Base-by-base conservation (phyloP, 305 asterid genomes). In the Coffea humblotiana region DNA sequence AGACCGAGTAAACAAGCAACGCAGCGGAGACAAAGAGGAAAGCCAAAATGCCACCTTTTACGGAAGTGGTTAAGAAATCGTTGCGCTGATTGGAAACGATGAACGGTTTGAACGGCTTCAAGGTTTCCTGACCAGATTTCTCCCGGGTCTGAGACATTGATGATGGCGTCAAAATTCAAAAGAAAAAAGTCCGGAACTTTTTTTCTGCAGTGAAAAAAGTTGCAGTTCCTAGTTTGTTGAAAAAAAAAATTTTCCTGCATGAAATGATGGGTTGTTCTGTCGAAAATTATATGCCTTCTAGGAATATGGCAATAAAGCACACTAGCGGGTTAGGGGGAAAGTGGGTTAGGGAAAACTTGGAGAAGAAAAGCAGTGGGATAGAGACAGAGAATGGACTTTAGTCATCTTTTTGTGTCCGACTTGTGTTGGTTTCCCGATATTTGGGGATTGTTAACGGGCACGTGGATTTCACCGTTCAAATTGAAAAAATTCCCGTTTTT, bases 111-210 rank as follows among this genome's bases (percentile, higher is more conserved):
- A 85, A 83, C 19, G 87, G 69, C 70, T 85, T 87, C 7, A 85
- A 77, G 60, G 91, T 87, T 84, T 87, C 90, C 16, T 84, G 90
- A 82, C 88, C 93, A 87, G 88, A 71, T 58, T 83, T 77, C 54
- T 71, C 81, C 75, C 84, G 77, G 84, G 79, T 76, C 79, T 78
- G 78, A 64, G 77, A 77, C 83, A 72, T 77, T 29, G 63, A 67
- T 43, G n/a, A 23, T 19, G 15, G 12, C 45, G 2, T 63, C 67
- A 63, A 58, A 58, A 3, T 58, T 19, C 19, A 58, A 79, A 14
- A 9, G 13, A 27, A 19, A 56, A 16, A 25, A 11, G 32, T 48
- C 70, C 66, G 37, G 49, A 75, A 40, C 14, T 19, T 23, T 23
- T n/a, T 4, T 35, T 63, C 6, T 0, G 25, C 29, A 0, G 43